Conservation (phyloP, 257 asterid species). For the Ehretia macrophylla region DNA sequence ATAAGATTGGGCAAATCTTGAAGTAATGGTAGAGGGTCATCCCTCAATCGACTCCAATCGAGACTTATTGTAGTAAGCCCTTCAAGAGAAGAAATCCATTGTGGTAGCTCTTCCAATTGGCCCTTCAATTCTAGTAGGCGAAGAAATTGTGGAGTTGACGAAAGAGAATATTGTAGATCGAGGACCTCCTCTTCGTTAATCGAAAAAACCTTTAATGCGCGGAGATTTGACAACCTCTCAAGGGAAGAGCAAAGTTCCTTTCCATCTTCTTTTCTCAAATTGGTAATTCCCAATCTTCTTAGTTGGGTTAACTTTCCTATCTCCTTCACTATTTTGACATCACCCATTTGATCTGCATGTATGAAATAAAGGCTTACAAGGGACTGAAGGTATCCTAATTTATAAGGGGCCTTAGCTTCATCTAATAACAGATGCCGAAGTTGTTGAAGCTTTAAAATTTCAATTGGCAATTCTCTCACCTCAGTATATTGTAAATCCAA, state of each 20-base stretch:
- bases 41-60: neutral
- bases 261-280: slow-evolving; percentile 7
- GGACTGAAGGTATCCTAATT: neutral
- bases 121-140: slow-evolving; percentile 1
- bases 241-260: slow-evolving; percentile 2
- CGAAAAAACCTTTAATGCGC: neutral
- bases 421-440: neutral
- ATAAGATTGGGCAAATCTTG: slow-evolving; percentile 18
- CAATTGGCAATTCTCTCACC: slow-evolving; percentile 3
- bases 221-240: slow-evolving; percentile 4
- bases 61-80: neutral
- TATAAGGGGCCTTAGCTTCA: neutral
- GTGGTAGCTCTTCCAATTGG: slow-evolving; percentile 12
- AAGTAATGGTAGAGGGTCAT: slow-evolving; percentile 9
- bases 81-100: slow-evolving; percentile 14
- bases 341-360: neutral
- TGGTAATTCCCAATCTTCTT: neutral
- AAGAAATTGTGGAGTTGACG: neutral
- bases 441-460: slow-evolving; percentile 1
- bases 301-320: slow-evolving; percentile 5
- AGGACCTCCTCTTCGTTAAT: neutral
- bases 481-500: slow-evolving; percentile 1
- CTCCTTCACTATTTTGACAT: neutral
- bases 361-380: neutral
- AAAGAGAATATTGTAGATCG: neutral